Evolutionary conservation across 305 asterid genomes (phyloP).

Genomic region (Rubia occidens): DNA sequence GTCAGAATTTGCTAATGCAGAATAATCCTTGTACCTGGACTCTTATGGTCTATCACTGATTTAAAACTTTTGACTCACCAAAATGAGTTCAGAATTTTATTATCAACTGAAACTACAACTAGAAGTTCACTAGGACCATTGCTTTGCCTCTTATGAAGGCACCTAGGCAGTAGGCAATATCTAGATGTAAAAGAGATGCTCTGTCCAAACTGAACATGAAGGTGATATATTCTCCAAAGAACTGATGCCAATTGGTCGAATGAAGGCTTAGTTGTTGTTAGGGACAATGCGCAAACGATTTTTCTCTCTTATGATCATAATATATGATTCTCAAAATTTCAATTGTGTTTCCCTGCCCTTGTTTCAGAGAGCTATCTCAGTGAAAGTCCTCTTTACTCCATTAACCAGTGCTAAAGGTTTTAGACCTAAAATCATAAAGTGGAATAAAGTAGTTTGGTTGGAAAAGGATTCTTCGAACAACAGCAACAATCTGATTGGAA

Average conservation of each 20-base stretch:
- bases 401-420: background rate
- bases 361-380: background rate
- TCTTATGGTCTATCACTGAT: background rate
- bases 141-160: background rate
- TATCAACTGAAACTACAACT: background rate
- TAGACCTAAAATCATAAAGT: background rate
- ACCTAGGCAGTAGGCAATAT: background rate
- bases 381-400: background rate
- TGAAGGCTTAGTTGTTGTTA: background rate
- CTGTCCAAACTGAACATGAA: background rate
- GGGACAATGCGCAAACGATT: background rate
- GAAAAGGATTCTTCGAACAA: background rate
- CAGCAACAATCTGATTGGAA: background rate
- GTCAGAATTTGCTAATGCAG: background rate
- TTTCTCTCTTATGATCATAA: background rate
- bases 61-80: background rate
- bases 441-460: background rate
- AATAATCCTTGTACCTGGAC: background rate
- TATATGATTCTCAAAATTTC: background rate
- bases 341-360: background rate
- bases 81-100: background rate
- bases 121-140: background rate
- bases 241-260: no score
- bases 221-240: background rate
- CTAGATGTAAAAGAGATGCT: background rate